Base-by-base conservation (phyloP, 129 eudicot species). In the Flaveria robusta region DNA sequence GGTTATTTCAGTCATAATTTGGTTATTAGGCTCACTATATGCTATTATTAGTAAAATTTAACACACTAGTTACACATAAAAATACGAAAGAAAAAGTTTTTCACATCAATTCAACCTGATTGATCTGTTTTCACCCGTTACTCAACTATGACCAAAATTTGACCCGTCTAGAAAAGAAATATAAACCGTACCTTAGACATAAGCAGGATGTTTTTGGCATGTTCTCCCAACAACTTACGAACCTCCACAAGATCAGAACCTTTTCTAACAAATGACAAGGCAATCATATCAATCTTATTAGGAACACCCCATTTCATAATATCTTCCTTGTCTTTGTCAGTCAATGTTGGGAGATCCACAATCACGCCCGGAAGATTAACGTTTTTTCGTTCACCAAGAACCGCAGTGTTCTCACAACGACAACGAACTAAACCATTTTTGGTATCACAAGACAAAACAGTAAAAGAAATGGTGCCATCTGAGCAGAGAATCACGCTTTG, bases 231-330 rank as follows among this genome's bases (percentile, higher is more conserved):
- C 82, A 88, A 67, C 85, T 85, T 88, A 41, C 93, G 83, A 46
- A 88, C 93, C 85, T 85, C 93, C 39, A 88, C 83, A 82, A 88
- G 71, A 63, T 88, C 93, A 12, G 93, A 88, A 75, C 93, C 90
- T 76, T 86, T 88, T 70, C 93, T 77, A 27, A 88, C 90, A 83
- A 88, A 87, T 2, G 91, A 87, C 43, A 87, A 81, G 66, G 91
- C 91, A 52, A 87, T 87, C 87, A 86, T 86, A 81, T 86, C 90
- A 51, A 86, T 87, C 50, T 87, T 75, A 72, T 87, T 87, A 59
- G 91, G 91, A 79, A 88, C 86, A 22, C 94, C 94, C 94, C 94
- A 88, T n/a, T 86, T 80, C 81, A 88, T 56, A 56, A 88, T 88
- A 84, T 88, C 90, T 65, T 86, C 94, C 79, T 81, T 88, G 71